These are phyloP conservation scores for Colletotrichum navitas DNA, from an alignment of 2,329 filamentous ascomycete species.

Conservation along the genomic window DNA sequence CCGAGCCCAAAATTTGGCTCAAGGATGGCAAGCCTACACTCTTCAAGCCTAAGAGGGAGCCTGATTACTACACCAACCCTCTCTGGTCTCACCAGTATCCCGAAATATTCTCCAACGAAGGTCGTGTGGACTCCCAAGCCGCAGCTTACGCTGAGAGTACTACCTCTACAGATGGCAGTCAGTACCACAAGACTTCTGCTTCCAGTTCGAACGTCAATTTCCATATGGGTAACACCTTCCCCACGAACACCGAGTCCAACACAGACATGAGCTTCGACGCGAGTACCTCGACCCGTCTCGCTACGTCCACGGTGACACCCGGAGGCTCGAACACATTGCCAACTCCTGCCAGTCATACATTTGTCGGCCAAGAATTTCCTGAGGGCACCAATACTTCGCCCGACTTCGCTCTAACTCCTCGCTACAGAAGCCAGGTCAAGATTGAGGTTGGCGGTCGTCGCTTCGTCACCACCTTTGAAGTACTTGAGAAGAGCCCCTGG, in stretches of 20 bases:
- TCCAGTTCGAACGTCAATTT: not conserved
- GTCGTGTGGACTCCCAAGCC: not conserved
- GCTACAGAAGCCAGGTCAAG: constrained; percentile 20
- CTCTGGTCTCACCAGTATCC: constrained; percentile 40
- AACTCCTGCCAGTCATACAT: not conserved
- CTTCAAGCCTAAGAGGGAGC: constrained; percentile 26
- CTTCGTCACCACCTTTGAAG: constrained; percentile 40
- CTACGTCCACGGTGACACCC: not conserved
- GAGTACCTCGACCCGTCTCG: not conserved
- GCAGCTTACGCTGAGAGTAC: not conserved
- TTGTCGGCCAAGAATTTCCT: not conserved
- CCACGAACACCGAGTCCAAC: not conserved
- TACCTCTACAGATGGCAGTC: not conserved
- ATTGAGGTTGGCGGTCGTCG: constrained; percentile 42
- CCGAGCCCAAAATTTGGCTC: constrained; percentile 36
- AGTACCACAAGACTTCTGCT: not conserved
- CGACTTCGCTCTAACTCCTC: constrained; percentile 17
- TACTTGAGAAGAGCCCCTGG: constrained; percentile 35
- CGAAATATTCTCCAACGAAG: constrained; percentile 32
- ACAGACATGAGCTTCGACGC: not conserved
- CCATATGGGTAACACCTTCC: not conserved
- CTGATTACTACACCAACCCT: constrained; percentile 29
- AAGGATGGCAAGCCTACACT: constrained; percentile 37
- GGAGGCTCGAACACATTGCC: not conserved
- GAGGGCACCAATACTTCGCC: not conserved